Percentiles rank a stretch among this genome's conserved stretches.
Evolutionary conservation across 2,329 filamentous ascomycete genomes (phyloP).

Genomic region (Chaetomium sp.): DNA sequence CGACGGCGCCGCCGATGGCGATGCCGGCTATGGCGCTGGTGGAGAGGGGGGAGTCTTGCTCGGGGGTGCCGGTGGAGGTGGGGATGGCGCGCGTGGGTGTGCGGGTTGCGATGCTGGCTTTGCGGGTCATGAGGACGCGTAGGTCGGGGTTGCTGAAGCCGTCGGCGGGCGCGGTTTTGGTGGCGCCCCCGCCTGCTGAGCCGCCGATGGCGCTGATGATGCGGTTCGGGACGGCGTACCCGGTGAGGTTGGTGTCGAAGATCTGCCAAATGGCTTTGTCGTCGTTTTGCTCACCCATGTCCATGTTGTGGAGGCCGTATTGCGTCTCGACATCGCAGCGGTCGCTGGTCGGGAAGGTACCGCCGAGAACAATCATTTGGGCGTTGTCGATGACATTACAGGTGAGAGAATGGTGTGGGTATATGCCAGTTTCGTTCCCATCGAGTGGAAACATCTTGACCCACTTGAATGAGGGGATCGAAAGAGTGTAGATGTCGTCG

Average conservation of each 20-base stretch:
- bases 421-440: slow-evolving; percentile 43
- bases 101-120: slow-evolving; percentile 49
- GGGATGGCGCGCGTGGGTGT: slow-evolving; percentile 52
- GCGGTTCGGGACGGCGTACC: slow-evolving; percentile 57
- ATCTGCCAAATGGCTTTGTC: slow-evolving; percentile 53
- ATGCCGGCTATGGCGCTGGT: slow-evolving; percentile 50
- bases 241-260: slow-evolving; percentile 52
- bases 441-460: slow-evolving; percentile 55
- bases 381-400: slow-evolving; percentile 59
- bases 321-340: slow-evolving; percentile 56
- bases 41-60: slow-evolving; percentile 33
- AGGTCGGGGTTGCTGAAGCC: slow-evolving; percentile 57
- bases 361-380: slow-evolving; percentile 67
- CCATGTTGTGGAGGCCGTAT: slow-evolving; percentile 59
- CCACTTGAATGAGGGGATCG: slow-evolving; percentile 65
- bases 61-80: slow-evolving; percentile 26
- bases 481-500: slow-evolving; percentile 64
- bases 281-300: slow-evolving; percentile 54
- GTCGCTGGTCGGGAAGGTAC: slow-evolving; percentile 53
- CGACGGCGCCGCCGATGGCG: slow-evolving; percentile 43
- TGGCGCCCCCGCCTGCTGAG: slow-evolving; percentile 54
- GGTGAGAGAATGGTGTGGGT: slow-evolving; percentile 57
- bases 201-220: slow-evolving; percentile 56
- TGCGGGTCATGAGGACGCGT: slow-evolving; percentile 54
- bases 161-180: slow-evolving; percentile 50